Evolutionary conservation across 1,284 basidiomycete genomes (phyloP).

Genomic region (Peniophora sp.): DNA sequence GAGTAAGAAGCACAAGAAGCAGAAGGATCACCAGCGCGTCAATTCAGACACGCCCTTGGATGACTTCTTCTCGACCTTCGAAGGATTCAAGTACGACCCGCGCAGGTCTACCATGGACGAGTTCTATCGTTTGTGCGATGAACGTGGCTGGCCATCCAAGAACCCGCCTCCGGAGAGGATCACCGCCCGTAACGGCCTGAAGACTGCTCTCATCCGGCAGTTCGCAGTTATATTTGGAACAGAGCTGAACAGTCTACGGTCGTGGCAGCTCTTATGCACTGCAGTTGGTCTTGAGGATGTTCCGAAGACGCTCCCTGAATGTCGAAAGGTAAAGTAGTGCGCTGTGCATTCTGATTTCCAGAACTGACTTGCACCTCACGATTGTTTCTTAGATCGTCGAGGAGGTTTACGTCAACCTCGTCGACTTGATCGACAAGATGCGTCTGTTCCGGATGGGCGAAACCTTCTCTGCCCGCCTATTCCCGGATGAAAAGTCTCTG

Average conservation of each 20-base stretch:
- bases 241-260: constrained; percentile 17
- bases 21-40: too few relatives aligned
- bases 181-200: constrained; percentile 10
- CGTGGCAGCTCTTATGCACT: constrained; percentile 23
- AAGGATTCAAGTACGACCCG: constrained; percentile 7
- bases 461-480: background rate
- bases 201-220: constrained; percentile 20
- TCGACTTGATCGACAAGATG: constrained; percentile 13
- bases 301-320: constrained; percentile 17
- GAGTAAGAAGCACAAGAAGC: too few relatives aligned
- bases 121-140: constrained; percentile 10
- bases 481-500: constrained; percentile 5
- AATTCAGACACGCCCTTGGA: background rate
- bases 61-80: constrained; percentile 11
- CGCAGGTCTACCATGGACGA: constrained; percentile 6
- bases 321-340: constrained; percentile 17
- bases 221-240: constrained; percentile 25
- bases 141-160: background rate
- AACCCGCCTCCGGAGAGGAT: background rate
- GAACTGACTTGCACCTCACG: too few relatives aligned
- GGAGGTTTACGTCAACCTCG: constrained; percentile 11
- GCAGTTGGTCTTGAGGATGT: constrained; percentile 13
- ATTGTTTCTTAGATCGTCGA: constrained; percentile 16
- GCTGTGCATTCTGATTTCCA: too few relatives aligned
- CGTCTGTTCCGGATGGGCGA: background rate